Evolutionary conservation across 202 grass and related monocot genomes (phyloP).

Genomic region (Zizania palustris): DNA sequence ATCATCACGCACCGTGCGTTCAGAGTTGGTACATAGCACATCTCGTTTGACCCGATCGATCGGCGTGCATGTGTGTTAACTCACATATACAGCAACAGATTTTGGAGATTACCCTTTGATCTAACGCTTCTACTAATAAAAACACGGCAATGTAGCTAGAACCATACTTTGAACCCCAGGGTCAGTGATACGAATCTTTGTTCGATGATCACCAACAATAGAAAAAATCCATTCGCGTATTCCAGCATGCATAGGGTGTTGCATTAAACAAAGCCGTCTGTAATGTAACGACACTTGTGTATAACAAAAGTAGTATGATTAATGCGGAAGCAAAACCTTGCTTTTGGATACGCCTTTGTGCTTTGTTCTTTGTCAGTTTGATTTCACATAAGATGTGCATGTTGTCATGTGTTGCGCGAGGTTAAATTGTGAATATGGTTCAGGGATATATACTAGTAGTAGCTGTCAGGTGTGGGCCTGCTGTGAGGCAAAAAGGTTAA

Average conservation of each 20-base stretch:
- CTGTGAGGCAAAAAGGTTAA: constrained; percentile 19
- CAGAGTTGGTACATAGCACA: constrained; percentile 42
- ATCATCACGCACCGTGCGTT: constrained; percentile 38
- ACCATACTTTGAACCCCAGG: constrained; percentile 26
- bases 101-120: constrained; percentile 28
- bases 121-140: neutral
- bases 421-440: constrained; percentile 30
- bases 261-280: constrained; percentile 16
- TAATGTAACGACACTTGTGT: constrained; percentile 39
- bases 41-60: constrained; percentile 39
- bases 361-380: constrained; percentile 41
- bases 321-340: constrained; percentile 41
- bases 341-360: constrained; percentile 36
- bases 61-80: constrained; percentile 35
- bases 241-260: constrained; percentile 10
- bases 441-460: neutral
- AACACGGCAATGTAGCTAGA: constrained; percentile 38
- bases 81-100: constrained; percentile 25
- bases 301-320: constrained; percentile 47
- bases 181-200: constrained; percentile 39
- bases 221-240: neutral
- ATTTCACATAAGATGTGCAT: constrained; percentile 38
- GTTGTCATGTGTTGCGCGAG: constrained; percentile 35
- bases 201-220: constrained; percentile 32
- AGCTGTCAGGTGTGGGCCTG: constrained; percentile 26